phyloP scores from a whole-genome alignment of 257 asterid species.

The Phtheirospermum japonicum region DNA sequence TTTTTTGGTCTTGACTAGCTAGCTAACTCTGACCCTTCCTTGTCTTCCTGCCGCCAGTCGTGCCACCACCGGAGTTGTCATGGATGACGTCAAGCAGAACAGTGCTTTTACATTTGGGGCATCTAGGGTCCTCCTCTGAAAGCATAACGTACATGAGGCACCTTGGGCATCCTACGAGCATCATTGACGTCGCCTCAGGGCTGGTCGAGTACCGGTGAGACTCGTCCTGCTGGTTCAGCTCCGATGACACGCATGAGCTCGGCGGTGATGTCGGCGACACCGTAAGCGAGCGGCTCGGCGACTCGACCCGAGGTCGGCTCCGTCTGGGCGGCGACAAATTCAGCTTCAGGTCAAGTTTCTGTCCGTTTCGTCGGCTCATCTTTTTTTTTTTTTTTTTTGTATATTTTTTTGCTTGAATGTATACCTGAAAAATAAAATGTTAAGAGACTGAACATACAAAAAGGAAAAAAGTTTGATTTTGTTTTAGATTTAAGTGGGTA shows the following conservation, averaged over 20 bases:
- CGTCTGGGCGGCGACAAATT: constrained; percentile 50
- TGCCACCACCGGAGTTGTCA: constrained; percentile 16
- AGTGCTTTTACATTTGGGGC: constrained; percentile 93
- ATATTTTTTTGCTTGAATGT: too few species aligned
- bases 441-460: too few species aligned
- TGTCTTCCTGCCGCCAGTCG: constrained; percentile 25
- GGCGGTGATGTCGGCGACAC: constrained; percentile 46
- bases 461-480: too few species aligned
- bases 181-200: constrained; percentile 59
- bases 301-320: constrained; percentile 24
- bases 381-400: neutral
- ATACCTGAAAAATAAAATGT: neutral
- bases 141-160: constrained; percentile 95
- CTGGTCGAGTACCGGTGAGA: constrained; percentile 41
- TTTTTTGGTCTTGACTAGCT: too few species aligned
- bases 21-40: constrained; percentile 22
- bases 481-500: too few species aligned
- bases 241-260: constrained; percentile 69
- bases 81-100: constrained; percentile 65
- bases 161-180: constrained; percentile 75
- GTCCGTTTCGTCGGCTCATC: constrained; percentile 43
- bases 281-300: constrained; percentile 50
- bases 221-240: constrained; percentile 50
- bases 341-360: constrained; percentile 47
- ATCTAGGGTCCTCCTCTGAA: constrained; percentile 72